Base-by-base conservation (phyloP, 108 stramenopile species). In the Nitzschia sp. region DNA sequence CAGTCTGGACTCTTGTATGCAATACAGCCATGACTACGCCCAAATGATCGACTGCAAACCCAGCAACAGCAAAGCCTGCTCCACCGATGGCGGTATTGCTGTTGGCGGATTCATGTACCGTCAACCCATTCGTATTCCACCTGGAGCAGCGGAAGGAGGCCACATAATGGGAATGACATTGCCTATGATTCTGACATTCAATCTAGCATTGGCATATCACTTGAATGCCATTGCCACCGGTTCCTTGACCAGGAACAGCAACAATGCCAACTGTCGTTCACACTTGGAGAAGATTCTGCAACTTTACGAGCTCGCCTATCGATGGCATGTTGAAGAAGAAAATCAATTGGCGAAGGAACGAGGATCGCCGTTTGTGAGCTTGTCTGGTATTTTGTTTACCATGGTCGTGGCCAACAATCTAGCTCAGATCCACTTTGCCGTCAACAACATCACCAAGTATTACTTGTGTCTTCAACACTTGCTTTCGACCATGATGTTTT, bases 321-420 rank as follows among this genome's bases (percentile, higher is more conserved):
- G 48, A 26, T 75, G 66, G 38, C 73, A 75, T 36, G 23, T 23
- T 5, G 25, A 62, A 2, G 17, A 35, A 19, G 52, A 62, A 61
- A 3, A 71, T 25, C 15, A 29, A n/a, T 47, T 56, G n/a, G 8
- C 48, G 6, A 25, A 19, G 36, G n/a, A 33, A 3, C 35, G 36
- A 22, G 11, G 33, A 41, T 25, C 15, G 32, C 15, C 30, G 55
- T 54, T 17, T 27, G 3, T 57, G 31, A 16, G 26, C 13, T 30
- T 50, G 21, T 45, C 48, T 3, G 28, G 27, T 19, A 25, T 65
- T 47, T 41, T 53, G 23, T 58, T 73, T 58, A 47, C 53, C 52
- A 79, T 79, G 71, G 63, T 71, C 26, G 35, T 79, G 5, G 45
- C 52, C 61, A 79, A 79, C 35, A 79, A 79, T 34, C 19, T 72